Conservation (phyloP, 1,139 yeast genomes). For the Neolecta irregularis region DNA sequence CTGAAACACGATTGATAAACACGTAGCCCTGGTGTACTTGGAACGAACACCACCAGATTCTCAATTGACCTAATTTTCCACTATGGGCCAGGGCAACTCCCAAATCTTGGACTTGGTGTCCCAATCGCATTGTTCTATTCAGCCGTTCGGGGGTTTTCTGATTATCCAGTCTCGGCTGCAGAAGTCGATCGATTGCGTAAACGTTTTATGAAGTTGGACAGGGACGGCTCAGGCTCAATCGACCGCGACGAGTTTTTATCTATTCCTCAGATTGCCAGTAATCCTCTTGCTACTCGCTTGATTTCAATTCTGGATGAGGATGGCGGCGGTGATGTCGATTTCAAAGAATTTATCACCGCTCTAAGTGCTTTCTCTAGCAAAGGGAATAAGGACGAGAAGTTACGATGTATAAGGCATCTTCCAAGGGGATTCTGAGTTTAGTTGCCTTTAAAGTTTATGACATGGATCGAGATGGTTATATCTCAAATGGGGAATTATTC, state of each 20-base stretch:
- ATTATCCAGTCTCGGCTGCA: conserved; percentile 48
- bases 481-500: conserved; percentile 88
- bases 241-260: conserved; percentile 80
- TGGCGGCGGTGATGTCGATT: conserved; percentile 85
- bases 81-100: no score
- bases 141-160: no score
- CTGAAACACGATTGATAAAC: no score
- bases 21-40: no score
- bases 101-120: no score
- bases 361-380: conserved; percentile 84
- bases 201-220: conserved; percentile 87
- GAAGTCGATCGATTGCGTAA: conserved; percentile 85
- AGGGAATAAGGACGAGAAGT: conserved; percentile 68
- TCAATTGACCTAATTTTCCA: no score
- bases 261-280: conserved; percentile 81
- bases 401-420: conserved; percentile 30
- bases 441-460: conserved; percentile 88
- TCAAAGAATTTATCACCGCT: conserved; percentile 86
- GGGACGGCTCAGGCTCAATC: conserved; percentile 82
- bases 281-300: conserved; percentile 77
- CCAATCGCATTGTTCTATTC: no score
- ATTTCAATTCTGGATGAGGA: conserved; percentile 93
- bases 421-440: neutral
- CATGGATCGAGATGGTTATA: conserved; percentile 86
- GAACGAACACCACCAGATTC: no score